These are phyloP conservation scores for Talinum fruticosum DNA, from an alignment of 148 eudicot species.

Conservation along the genomic window DNA sequence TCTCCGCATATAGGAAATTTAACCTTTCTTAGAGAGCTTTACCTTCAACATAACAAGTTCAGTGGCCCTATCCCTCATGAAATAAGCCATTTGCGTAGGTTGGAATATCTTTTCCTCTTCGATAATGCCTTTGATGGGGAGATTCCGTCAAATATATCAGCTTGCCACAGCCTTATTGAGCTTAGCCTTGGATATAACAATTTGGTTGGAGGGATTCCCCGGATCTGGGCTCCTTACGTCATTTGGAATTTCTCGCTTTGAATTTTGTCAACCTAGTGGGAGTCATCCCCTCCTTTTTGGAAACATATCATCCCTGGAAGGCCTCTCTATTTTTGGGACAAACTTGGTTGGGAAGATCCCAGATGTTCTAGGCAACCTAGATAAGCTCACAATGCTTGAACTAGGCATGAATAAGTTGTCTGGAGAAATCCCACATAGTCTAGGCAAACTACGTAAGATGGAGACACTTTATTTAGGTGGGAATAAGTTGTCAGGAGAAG, in stretches of 20 bases:
- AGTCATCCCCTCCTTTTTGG: conserved; percentile 18
- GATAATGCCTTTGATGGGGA: conserved; percentile 12
- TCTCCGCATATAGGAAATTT: conserved; percentile 21
- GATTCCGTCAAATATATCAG: conserved; percentile 16
- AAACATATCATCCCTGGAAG: conserved; percentile 11
- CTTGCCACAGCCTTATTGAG: neutral
- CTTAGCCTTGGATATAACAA: conserved; percentile 3
- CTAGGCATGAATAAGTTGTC: neutral
- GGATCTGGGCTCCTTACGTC: conserved; percentile 14
- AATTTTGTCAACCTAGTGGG: conserved; percentile 11
- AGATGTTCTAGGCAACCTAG: conserved; percentile 15
- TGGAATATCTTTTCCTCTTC: neutral
- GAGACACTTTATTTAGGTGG: neutral
- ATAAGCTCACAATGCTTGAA: neutral
- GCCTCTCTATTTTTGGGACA: neutral
- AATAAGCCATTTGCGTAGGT: conserved; percentile 13
- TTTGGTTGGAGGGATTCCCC: conserved; percentile 23
- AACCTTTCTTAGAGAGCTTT: conserved; percentile 4
- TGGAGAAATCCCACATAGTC: too few species aligned
- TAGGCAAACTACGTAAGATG: conserved; percentile 13
- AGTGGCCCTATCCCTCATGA: conserved; percentile 17
- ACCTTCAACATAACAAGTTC: conserved; percentile 5
- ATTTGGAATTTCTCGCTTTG: conserved; percentile 3
- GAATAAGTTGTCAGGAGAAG: conserved; percentile 16
- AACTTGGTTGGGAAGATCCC: conserved; percentile 18